Conservation (phyloP, 1,139 yeast genomes). For the Saccharomycopsis hybrid region DNA sequence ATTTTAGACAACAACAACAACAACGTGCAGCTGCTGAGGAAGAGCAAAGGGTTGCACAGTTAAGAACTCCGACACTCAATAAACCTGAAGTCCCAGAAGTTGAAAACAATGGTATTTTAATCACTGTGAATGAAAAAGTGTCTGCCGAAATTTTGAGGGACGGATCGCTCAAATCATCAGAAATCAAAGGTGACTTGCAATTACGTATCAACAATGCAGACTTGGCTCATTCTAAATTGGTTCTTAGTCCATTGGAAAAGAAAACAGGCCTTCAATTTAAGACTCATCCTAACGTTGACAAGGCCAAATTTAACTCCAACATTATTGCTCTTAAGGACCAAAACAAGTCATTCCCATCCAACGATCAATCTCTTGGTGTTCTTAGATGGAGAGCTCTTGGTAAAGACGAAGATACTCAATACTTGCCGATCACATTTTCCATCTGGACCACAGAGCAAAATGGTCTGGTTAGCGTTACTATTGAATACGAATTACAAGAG, state of each 20-base stretch:
- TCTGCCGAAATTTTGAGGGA: conserved; percentile 78
- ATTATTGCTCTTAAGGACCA: conserved; percentile 72
- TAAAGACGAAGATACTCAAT: conserved; percentile 45
- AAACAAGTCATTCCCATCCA: conserved; percentile 77
- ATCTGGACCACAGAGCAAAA: conserved; percentile 71
- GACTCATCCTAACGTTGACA: conserved; percentile 95
- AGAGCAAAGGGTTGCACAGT: conserved; percentile 21
- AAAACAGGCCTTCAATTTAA: conserved; percentile 62
- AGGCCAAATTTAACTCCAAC: conserved; percentile 53
- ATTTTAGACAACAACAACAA: conserved; percentile 25
- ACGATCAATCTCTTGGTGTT: conserved; percentile 85
- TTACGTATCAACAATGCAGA: conserved; percentile 73
- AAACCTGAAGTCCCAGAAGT: conserved; percentile 31
- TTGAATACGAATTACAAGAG: conserved; percentile 72
- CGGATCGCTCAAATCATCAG: conserved; percentile 68
- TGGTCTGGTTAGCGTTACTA: conserved; percentile 55
- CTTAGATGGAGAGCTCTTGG: conserved; percentile 82
- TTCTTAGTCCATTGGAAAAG: conserved; percentile 43
- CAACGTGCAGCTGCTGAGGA: conserved; percentile 20
- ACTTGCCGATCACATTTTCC: conserved; percentile 69
- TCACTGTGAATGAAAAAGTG: conserved; percentile 71
- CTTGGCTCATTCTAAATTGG: conserved; percentile 58
- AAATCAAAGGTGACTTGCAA: conserved; percentile 87
- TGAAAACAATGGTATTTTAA: conserved; percentile 69
- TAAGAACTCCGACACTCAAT: too few species aligned